These are phyloP conservation scores for Suillus ampliporus DNA, from an alignment of 768 basidiomycete species.

Conservation along the genomic window DNA sequence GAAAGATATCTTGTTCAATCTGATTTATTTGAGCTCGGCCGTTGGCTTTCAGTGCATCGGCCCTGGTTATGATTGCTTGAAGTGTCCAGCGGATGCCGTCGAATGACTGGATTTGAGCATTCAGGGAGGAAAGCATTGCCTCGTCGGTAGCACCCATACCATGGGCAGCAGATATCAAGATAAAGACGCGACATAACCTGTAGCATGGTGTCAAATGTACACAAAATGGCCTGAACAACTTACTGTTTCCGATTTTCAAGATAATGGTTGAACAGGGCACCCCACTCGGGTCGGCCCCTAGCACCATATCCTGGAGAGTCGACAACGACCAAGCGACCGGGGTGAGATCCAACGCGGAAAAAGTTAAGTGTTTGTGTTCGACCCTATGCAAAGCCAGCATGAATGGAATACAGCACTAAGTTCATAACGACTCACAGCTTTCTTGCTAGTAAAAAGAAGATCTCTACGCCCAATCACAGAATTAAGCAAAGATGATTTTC, in stretches of 20 bases:
- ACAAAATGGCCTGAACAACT: conserved; percentile 28
- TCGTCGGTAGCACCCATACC: conserved; percentile 60
- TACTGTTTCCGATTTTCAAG: conserved; percentile 65
- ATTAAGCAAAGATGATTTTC: conserved; percentile 79
- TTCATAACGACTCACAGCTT: conserved; percentile 55
- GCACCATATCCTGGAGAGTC: conserved; percentile 85
- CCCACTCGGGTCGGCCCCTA: conserved; percentile 79
- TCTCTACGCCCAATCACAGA: conserved; percentile 62
- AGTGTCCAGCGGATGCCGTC: conserved; percentile 57
- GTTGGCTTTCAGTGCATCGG: conserved; percentile 52
- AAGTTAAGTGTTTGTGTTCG: conserved; percentile 77
- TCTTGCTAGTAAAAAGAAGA: conserved; percentile 69
- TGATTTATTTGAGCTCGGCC: conserved; percentile 43
- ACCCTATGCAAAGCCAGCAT: conserved; percentile 49
- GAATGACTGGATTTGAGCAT: conserved; percentile 34
- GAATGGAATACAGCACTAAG: neutral
- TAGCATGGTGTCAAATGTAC: neutral
- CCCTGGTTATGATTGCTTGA: conserved; percentile 77
- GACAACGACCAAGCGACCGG: conserved; percentile 67
- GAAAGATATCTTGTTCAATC: conserved; percentile 58
- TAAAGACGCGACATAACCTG: conserved; percentile 73
- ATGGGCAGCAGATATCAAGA: conserved; percentile 73
- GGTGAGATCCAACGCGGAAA: conserved; percentile 62
- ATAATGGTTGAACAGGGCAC: conserved; percentile 69
- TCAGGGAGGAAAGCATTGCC: conserved; percentile 64